Base-by-base conservation (phyloP, 306 rosid species). In the Sechiopsis laciniata region DNA sequence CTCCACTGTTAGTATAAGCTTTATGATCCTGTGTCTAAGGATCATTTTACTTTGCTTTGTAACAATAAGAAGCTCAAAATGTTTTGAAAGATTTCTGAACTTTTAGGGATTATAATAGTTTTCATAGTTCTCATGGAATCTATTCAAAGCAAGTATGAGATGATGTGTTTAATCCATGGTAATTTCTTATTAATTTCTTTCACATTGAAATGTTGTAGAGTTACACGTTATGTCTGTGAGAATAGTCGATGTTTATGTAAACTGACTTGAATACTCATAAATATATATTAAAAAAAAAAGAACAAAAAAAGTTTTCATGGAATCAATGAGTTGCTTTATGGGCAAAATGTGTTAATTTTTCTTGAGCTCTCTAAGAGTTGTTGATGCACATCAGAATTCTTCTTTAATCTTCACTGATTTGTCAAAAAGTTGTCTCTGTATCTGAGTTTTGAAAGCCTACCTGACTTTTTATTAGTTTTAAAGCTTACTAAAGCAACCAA, bases 1-100 rank as follows among this genome's bases (percentile, higher is more conserved):
- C 72, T 67, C 72, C 55, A 46, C 46, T 67, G 72, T 67, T 67
- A 67, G 46, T 67, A 67, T 67, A 46, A 42, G 72, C 40, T 67
- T 10, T 19, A 67, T 45, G 37, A 29, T 63, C 37, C 70, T 66
- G 55, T 40, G 54, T 9, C n/a, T 40, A 19, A 20, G 72, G 55
- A 67, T 19, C 1, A 19, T 19, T 67, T 67, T 67, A 20, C 17
- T 67, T 67, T 17, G 55, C 35, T 19, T 37, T 67, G 72, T 46
- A 67, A 67, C 55, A 67, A 45, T 42, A 64, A 37, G 29, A 67
- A 67, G 55, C 19, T 20, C 37, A 11, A 40, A 64, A 15, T 67
- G 26, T 1, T 64, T 55, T 45, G 72, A 21, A 55, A 24, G 6
- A 13, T 60, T 58, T 37, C n/a, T 67, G 55, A 42, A 60, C 2